phyloP scores from a whole-genome alignment of 1,139 yeast species.

The Yamadazyma dushanensis region DNA sequence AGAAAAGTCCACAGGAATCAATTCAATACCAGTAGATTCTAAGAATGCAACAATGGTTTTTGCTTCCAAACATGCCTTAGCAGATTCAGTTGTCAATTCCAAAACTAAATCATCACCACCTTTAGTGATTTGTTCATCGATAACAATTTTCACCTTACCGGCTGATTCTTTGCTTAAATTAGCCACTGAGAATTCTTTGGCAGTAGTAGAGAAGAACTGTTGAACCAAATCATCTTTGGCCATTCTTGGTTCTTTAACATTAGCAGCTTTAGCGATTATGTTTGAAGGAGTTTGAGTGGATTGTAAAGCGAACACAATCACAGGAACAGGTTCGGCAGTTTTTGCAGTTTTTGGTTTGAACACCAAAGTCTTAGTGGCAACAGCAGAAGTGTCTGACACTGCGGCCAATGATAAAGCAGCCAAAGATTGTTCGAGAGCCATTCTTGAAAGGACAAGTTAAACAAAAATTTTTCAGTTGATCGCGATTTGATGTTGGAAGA shows the following conservation, averaged over 20 bases:
- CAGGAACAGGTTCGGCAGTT: constrained; percentile 77
- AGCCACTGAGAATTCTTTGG: constrained; percentile 70
- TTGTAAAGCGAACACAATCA: constrained; percentile 75
- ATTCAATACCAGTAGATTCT: constrained; percentile 56
- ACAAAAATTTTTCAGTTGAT: constrained; percentile 1
- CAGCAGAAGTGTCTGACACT: constrained; percentile 40
- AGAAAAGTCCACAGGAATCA: constrained; percentile 58
- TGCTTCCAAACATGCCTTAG: constrained; percentile 58
- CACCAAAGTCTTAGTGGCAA: constrained; percentile 69
- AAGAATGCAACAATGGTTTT: constrained; percentile 54
- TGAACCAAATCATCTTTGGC: constrained; percentile 80
- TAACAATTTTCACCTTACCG: constrained; percentile 62
- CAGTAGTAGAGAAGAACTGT: constrained; percentile 61
- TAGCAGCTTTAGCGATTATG: constrained; percentile 64
- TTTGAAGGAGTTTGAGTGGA: constrained; percentile 70
- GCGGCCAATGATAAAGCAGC: constrained; percentile 56
- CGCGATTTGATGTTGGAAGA: no score
- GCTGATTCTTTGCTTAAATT: constrained; percentile 53
- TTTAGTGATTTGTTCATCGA: constrained; percentile 57
- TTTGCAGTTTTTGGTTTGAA: constrained; percentile 93
- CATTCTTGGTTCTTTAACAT: constrained; percentile 81
- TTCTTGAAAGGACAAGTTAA: constrained; percentile 20
- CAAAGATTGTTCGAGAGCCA: constrained; percentile 63
- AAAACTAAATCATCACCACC: constrained; percentile 46
- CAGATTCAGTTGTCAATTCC: constrained; percentile 58